A percentile compares a stretch with the other conserved stretches of the same genome.
phyloP scores from a whole-genome alignment of 2,329 filamentous ascomycete species.

The Monosporascus sp. region DNA sequence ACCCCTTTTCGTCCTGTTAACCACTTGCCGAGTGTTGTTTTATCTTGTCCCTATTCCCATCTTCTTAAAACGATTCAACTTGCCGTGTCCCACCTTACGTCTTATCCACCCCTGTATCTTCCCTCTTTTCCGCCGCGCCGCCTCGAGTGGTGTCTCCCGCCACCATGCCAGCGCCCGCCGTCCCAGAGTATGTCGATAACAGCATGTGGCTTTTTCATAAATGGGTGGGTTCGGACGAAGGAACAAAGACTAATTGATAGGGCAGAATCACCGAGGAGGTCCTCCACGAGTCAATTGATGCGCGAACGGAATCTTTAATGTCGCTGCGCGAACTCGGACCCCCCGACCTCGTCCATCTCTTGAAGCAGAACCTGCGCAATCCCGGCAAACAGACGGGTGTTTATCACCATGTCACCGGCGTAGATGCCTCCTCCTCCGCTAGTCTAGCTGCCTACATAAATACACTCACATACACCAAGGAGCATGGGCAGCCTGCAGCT shows the following conservation, averaged over 20 bases:
- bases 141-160: constrained; percentile 1
- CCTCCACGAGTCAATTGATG: constrained; percentile 84
- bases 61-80: no score
- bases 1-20: no score
- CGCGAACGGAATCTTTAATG: constrained; percentile 82
- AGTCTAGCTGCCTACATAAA: constrained; percentile 98
- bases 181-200: constrained; percentile 24
- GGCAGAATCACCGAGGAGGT: constrained; percentile 87
- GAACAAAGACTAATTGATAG: not conserved
- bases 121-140: not conserved
- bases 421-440: constrained; percentile 95
- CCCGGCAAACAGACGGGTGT: constrained; percentile 72
- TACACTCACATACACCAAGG: constrained; percentile 78
- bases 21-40: no score
- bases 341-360: constrained; percentile 89
- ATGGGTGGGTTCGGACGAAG: no score
- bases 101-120: not conserved
- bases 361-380: constrained; percentile 65
- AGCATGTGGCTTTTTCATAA: no score
- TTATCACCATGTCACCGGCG: constrained; percentile 96
- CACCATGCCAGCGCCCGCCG: constrained; percentile 28
- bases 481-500: constrained; percentile 66
- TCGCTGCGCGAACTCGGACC: constrained; percentile 88
- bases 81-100: no score
- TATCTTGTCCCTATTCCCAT: no score